phyloP scores from a whole-genome alignment of 768 basidiomycete species.

The Lyophyllum semitale region DNA sequence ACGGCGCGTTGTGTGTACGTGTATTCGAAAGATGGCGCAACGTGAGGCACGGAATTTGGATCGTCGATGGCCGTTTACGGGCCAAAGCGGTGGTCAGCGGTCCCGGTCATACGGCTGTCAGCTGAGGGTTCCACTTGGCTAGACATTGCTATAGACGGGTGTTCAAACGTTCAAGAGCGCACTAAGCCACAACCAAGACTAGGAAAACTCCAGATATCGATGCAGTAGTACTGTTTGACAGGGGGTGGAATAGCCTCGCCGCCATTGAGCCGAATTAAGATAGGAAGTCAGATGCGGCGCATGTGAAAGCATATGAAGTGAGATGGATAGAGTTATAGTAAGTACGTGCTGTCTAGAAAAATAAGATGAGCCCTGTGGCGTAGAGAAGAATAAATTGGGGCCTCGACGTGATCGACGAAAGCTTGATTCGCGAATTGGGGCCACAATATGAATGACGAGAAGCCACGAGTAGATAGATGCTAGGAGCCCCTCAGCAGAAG shows the following conservation, averaged over 20 bases:
- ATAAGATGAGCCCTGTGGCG: conserved; percentile 7
- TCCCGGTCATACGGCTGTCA: too few species aligned
- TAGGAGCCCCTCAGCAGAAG: too few species aligned
- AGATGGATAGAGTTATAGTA: not conserved
- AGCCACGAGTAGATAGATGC: too few species aligned
- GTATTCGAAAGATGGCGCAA: not conserved
- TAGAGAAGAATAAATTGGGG: not conserved
- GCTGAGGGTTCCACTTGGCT: too few species aligned
- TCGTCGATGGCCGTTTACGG: too few species aligned
- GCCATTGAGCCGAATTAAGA: not conserved
- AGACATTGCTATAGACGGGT: too few species aligned
- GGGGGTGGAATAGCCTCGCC: not conserved
- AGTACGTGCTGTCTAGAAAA: not conserved
- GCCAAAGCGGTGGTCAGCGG: too few species aligned
- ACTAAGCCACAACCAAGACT: not conserved
- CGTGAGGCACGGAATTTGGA: not conserved
- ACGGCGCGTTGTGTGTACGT: not conserved
- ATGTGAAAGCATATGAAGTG: not conserved
- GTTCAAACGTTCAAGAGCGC: not conserved
- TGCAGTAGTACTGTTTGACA: not conserved
- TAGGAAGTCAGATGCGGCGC: not conserved
- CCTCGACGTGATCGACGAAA: conserved; percentile 1
- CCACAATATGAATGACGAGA: too few species aligned
- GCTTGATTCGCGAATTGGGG: not conserved
- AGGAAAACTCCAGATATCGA: not conserved